Percentiles rank a stretch among this genome's conserved stretches.
These are phyloP conservation scores for Hippophae rhamnoides DNA, from an alignment of 306 rosid species.

Conservation along the genomic window DNA sequence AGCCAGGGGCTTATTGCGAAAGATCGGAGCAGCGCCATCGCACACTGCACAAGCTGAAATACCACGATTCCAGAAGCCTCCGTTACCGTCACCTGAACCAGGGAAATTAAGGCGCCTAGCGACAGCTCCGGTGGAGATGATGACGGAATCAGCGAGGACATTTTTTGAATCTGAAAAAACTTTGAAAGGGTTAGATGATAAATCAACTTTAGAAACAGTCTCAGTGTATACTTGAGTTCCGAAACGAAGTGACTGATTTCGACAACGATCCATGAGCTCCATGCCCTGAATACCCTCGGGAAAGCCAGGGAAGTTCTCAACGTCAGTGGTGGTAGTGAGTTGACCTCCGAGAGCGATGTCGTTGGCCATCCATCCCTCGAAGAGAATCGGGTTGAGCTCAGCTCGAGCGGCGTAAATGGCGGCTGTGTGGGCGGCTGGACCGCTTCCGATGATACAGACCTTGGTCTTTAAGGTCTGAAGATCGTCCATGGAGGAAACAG, in stretches of 20 bases:
- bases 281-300: conserved; percentile 61
- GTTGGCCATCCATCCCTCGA: conserved; percentile 91
- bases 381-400: conserved; percentile 70
- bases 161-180: conserved; percentile 44
- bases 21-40: conserved; percentile 82
- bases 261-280: conserved; percentile 67
- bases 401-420: conserved; percentile 83
- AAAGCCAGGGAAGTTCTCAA: conserved; percentile 82
- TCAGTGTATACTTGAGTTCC: conserved; percentile 73
- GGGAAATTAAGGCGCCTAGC: conserved; percentile 53
- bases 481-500: conserved; percentile 31
- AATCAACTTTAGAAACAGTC: conserved; percentile 62
- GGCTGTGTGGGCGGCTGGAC: conserved; percentile 81
- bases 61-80: conserved; percentile 76
- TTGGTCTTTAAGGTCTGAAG: conserved; percentile 39
- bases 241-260: conserved; percentile 55
- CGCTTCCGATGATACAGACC: conserved; percentile 78
- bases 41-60: conserved; percentile 83
- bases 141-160: conserved; percentile 42
- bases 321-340: conserved; percentile 82
- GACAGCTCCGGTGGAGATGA: conserved; percentile 82
- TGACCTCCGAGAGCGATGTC: conserved; percentile 83
- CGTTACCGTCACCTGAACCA: conserved; percentile 52
- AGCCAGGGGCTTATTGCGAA: conserved; percentile 54
- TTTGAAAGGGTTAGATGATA: conserved; percentile 51